phyloP scores from a whole-genome alignment of 2,329 filamentous ascomycete species.

The Oidium heveae region DNA sequence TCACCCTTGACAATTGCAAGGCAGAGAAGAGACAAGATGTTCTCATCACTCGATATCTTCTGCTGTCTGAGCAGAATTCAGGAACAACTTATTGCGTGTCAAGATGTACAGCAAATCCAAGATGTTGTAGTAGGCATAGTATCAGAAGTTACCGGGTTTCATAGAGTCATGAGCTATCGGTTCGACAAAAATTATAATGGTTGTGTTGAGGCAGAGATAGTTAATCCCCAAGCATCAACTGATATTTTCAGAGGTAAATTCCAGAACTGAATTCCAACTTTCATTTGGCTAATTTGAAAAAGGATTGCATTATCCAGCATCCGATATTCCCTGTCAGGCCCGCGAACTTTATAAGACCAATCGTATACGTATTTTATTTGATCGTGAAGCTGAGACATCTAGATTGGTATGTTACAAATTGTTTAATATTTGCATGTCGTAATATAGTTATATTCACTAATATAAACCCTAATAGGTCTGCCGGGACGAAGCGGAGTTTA shows the following conservation, averaged over 20 bases:
- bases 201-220: constrained; percentile 8
- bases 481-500: constrained; percentile 43
- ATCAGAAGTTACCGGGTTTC: constrained; percentile 8
- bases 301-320: constrained; percentile 44
- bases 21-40: constrained; percentile 2
- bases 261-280: not conserved
- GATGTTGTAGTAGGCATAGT: constrained; percentile 9
- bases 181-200: constrained; percentile 10
- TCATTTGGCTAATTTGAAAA: not conserved
- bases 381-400: constrained; percentile 54
- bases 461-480: constrained; percentile 31
- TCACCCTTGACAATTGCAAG: constrained; percentile 5
- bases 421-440: too few relatives aligned
- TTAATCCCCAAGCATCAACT: constrained; percentile 7
- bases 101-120: constrained; percentile 5
- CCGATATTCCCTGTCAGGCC: constrained; percentile 62
- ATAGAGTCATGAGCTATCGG: constrained; percentile 10
- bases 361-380: constrained; percentile 64
- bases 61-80: constrained; percentile 8
- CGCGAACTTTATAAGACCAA: constrained; percentile 71
- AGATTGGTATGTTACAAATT: constrained; percentile 27
- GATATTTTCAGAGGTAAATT: constrained; percentile 5
- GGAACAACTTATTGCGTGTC: constrained; percentile 4
- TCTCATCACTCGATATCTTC: constrained; percentile 8
- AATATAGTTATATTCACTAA: too few relatives aligned